phyloP scores from a whole-genome alignment of 306 rosid genomes.

The Dryas drummondii region DNA sequence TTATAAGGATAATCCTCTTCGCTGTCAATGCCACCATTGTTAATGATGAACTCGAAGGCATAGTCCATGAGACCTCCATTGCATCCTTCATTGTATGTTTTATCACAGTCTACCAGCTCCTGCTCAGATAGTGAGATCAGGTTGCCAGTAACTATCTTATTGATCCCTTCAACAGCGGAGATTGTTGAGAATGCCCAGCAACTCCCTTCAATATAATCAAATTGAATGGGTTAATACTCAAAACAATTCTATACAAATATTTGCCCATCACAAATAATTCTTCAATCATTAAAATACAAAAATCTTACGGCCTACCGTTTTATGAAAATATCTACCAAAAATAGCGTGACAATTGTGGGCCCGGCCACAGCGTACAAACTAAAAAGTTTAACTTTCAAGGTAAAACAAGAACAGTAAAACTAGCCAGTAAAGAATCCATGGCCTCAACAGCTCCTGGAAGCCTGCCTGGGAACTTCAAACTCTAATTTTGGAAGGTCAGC shows the following conservation, averaged over 20 bases:
- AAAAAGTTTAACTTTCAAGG: background rate
- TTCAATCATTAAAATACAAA: no score
- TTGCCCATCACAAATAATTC: no score
- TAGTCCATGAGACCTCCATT: conserved; percentile 80
- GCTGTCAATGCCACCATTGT: conserved; percentile 77
- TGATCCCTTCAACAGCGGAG: conserved; percentile 76
- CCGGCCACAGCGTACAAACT: background rate
- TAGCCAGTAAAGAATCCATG: background rate
- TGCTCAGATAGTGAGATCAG: conserved; percentile 78
- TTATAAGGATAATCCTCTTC: conserved; percentile 82
- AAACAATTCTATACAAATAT: no score
- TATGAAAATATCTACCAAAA: no score
- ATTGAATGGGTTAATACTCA: background rate
- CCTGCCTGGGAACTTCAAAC: no score
- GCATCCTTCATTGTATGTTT: conserved; percentile 66
- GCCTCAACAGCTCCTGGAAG: no score
- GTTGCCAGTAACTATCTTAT: conserved; percentile 74
- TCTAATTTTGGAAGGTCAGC: no score
- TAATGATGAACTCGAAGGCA: conserved; percentile 73
- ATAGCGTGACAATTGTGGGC: no score
- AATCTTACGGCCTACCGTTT: no score
- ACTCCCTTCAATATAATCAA: conserved; percentile 53
- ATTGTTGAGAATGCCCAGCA: conserved; percentile 92
- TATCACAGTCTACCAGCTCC: conserved; percentile 87
- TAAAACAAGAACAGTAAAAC: background rate